Conservation (phyloP, 1,284 basidiomycete genomes). For the Boletus smithii region DNA sequence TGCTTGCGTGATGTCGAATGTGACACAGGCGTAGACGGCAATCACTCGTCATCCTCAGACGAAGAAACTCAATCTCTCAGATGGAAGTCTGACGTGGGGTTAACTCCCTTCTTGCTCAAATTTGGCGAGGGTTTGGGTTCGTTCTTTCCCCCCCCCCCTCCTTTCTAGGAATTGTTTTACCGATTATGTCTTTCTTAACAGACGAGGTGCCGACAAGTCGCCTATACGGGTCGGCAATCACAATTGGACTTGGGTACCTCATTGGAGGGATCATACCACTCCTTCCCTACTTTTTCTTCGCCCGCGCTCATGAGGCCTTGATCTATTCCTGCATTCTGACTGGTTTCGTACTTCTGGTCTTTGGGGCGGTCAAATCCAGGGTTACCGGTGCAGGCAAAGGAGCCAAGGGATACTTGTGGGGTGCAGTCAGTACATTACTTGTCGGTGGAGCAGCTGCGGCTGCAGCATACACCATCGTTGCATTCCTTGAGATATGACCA, state of each 20-base stretch:
- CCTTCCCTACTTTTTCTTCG: conserved; percentile 87
- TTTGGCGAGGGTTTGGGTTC: conserved; percentile 85
- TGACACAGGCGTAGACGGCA: conserved; percentile 29
- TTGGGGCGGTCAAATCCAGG: conserved; percentile 87
- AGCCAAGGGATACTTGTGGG: conserved; percentile 66
- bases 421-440: conserved; percentile 84
- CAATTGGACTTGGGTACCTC: conserved; percentile 86
- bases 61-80: conserved; percentile 51
- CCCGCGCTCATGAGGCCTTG: conserved; percentile 60
- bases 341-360: conserved; percentile 81
- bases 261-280: conserved; percentile 87
- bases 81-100: conserved; percentile 72
- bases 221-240: conserved; percentile 84
- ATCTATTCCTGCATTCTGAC: conserved; percentile 77
- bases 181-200: conserved; percentile 26
- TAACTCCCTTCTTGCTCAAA: conserved; percentile 89
- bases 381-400: conserved; percentile 76
- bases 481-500: conserved; percentile 54
- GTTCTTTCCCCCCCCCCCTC: conserved; percentile 26
- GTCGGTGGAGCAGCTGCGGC: conserved; percentile 90
- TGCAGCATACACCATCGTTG: conserved; percentile 85
- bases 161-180: not conserved
- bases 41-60: conserved; percentile 33
- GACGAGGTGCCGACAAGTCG: conserved; percentile 76
- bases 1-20: conserved; percentile 69